Percentiles rank a stretch among this genome's conserved stretches.
phyloP scores from a whole-genome alignment of 371 early-diverging fungal genomes.

The Apophysomyces elegans region DNA sequence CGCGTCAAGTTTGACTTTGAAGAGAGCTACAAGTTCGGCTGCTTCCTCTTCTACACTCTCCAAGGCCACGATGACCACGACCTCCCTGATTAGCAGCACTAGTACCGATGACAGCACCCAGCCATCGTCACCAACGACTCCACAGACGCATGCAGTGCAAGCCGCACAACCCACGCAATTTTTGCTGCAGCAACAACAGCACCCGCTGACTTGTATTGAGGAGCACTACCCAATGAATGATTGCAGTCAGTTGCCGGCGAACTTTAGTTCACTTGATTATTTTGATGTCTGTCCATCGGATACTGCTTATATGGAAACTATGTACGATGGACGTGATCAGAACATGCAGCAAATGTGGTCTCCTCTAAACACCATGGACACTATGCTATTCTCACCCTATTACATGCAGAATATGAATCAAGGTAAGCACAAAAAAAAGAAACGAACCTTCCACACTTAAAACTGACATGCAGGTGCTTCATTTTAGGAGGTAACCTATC shows the following conservation, averaged over 20 bases:
- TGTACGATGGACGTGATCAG: conserved; percentile 13
- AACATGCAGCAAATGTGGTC: conserved; percentile 7
- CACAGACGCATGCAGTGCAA: background rate
- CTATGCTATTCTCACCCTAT: conserved; percentile 17
- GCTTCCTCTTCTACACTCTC: conserved; percentile 8
- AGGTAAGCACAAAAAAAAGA: background rate
- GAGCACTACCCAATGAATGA: background rate
- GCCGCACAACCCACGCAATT: conserved; percentile 2
- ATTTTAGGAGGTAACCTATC: conserved; percentile 5
- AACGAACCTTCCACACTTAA: background rate
- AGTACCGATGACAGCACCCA: conserved; percentile 10
- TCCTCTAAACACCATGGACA: conserved; percentile 1
- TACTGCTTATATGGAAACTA: conserved; percentile 7
- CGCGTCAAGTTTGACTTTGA: background rate
- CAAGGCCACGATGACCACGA: conserved; percentile 1
- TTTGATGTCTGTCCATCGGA: conserved; percentile 1
- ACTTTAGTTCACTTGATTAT: conserved; percentile 6
- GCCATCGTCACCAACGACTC: background rate
- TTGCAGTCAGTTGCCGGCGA: background rate
- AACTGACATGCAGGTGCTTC: conserved; percentile 5
- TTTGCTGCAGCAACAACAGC: background rate
- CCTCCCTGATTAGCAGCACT: conserved; percentile 4
- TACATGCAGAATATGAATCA: conserved; percentile 14
- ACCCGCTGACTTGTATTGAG: conserved; percentile 6
- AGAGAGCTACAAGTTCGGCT: conserved; percentile 6